phyloP scores from a whole-genome alignment of 208 protist species.

The Trypanosoma scelopori region DNA sequence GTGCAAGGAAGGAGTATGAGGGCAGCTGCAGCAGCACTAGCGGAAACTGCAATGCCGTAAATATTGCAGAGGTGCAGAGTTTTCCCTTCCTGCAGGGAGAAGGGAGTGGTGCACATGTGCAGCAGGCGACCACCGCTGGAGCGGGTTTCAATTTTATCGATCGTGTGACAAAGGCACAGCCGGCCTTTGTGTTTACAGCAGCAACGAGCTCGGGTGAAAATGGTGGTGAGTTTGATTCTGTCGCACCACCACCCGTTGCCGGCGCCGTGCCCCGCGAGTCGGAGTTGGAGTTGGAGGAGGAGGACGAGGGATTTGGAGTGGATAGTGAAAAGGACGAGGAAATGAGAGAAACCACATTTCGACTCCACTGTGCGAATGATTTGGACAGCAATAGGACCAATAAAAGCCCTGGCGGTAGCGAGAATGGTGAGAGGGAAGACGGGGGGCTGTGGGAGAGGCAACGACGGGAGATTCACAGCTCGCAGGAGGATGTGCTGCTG shows the following conservation, averaged over 20 bases:
- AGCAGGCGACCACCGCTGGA: background rate
- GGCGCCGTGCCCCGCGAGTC: no score
- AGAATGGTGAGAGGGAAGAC: background rate
- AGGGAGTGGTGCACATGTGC: background rate
- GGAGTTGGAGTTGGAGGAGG: no score
- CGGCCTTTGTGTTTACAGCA: slow-evolving; percentile 1
- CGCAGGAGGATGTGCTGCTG: slow-evolving; percentile 10
- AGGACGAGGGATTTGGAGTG: background rate
- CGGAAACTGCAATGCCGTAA: background rate
- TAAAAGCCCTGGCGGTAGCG: background rate
- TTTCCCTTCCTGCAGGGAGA: slow-evolving; percentile 23
- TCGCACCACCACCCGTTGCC: background rate
- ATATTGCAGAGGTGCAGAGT: slow-evolving; percentile 20
- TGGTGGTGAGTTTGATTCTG: background rate
- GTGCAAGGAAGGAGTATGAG: background rate
- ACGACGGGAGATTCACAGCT: slow-evolving; percentile 17
- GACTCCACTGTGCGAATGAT: background rate
- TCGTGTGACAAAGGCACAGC: background rate
- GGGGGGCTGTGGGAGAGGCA: slow-evolving; percentile 18
- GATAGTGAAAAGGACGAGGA: background rate
- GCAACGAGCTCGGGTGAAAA: background rate
- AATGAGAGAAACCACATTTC: background rate
- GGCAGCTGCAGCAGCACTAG: background rate
- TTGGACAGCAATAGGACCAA: background rate
- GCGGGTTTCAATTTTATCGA: background rate